phyloP scores from a whole-genome alignment of 2,329 filamentous ascomycete species.

The Cladosporium sp. region DNA sequence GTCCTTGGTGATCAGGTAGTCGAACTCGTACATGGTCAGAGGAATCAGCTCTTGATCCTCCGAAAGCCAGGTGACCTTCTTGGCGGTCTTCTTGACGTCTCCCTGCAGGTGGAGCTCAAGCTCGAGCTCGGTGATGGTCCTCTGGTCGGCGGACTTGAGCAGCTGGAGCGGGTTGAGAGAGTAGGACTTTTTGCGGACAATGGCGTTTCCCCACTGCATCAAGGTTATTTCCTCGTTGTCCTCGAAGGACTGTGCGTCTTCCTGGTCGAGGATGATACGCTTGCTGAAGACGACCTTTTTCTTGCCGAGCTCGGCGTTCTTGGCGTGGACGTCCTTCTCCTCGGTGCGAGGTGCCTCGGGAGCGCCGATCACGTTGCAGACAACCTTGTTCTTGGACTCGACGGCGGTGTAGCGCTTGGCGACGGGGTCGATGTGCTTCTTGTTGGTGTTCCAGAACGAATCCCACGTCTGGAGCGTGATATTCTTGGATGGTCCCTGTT shows the following conservation, averaged over 20 bases:
- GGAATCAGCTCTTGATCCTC: slow-evolving; percentile 72
- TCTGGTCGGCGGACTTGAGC: slow-evolving; percentile 49
- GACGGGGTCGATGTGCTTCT: slow-evolving; percentile 50
- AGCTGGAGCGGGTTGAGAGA: slow-evolving; percentile 45
- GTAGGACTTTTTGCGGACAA: slow-evolving; percentile 64
- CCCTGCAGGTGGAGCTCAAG: slow-evolving; percentile 87
- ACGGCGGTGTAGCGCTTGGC: slow-evolving; percentile 53
- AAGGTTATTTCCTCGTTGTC: slow-evolving; percentile 88
- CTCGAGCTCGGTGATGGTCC: slow-evolving; percentile 63
- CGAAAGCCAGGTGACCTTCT: slow-evolving; percentile 94
- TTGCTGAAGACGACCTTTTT: slow-evolving; percentile 81
- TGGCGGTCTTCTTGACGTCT: slow-evolving; percentile 90
- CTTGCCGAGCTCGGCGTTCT: slow-evolving; percentile 77
- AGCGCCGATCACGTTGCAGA: slow-evolving; percentile 28
- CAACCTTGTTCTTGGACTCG: slow-evolving; percentile 63
- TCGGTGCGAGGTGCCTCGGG: slow-evolving; percentile 51
- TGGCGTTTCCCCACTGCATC: slow-evolving; percentile 94
- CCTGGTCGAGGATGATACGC: slow-evolving; percentile 78
- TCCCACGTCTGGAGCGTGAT: slow-evolving; percentile 83
- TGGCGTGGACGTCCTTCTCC: slow-evolving; percentile 81
- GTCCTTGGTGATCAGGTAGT: slow-evolving; percentile 93
- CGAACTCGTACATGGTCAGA: slow-evolving; percentile 88
- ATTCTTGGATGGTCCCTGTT: slow-evolving; percentile 79
- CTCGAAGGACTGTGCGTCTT: slow-evolving; percentile 75
- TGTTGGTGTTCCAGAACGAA: slow-evolving; percentile 53